Evolutionary conservation across 1,139 yeast species (phyloP).

Genomic region (Pneumocystis wakefieldiae): DNA sequence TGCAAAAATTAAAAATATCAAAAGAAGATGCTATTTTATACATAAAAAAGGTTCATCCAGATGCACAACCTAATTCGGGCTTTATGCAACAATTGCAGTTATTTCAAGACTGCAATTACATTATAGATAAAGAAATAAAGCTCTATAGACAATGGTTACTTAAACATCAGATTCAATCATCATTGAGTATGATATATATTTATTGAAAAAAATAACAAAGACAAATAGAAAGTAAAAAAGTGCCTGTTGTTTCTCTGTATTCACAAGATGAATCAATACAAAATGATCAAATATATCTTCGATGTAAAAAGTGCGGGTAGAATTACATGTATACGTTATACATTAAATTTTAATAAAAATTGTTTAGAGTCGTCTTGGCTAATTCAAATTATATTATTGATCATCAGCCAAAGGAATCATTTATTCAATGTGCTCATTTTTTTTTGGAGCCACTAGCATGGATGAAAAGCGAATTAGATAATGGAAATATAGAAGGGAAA

Average conservation of each 20-base stretch:
- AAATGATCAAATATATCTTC: slow-evolving; percentile 17
- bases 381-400: slow-evolving; percentile 19
- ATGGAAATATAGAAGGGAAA: slow-evolving; percentile 68
- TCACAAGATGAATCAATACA: slow-evolving; percentile 19
- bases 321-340: not conserved
- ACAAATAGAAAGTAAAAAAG: slow-evolving; percentile 21
- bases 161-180: slow-evolving; percentile 25
- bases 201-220: slow-evolving; percentile 7
- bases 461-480: slow-evolving; percentile 68
- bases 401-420: slow-evolving; percentile 16
- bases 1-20: slow-evolving; percentile 51
- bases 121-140: slow-evolving; percentile 26
- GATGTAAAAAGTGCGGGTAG: slow-evolving; percentile 25
- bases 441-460: slow-evolving; percentile 75
- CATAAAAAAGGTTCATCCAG: slow-evolving; percentile 43
- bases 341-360: not conserved
- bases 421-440: slow-evolving; percentile 75
- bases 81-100: slow-evolving; percentile 57
- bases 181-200: slow-evolving; percentile 19
- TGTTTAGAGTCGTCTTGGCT: slow-evolving; percentile 18
- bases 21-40: slow-evolving; percentile 55
- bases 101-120: slow-evolving; percentile 38
- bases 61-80: slow-evolving; percentile 58
- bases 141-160: slow-evolving; percentile 41
- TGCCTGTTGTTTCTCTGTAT: slow-evolving; percentile 20